Base-by-base conservation (phyloP, 306 rosid species). In the Canavalia ensiformis region DNA sequence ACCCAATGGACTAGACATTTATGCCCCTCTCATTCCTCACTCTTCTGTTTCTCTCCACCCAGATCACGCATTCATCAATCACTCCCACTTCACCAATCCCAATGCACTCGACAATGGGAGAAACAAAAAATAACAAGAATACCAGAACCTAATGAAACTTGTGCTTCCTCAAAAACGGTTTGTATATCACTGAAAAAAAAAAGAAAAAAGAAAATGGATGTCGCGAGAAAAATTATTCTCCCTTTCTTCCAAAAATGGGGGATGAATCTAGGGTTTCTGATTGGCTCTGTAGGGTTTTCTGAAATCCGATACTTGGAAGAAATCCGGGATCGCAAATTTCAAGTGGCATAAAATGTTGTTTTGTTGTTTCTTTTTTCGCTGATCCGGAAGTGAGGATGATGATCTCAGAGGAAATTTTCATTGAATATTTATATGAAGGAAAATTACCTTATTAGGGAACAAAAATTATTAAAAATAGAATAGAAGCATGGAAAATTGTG, bases 1-100 rank as follows among this genome's bases (percentile, higher is more conserved):
- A 60, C 96, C 90, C 89, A 88, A 77, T 79, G 88, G 85, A 82
- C 92, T 80, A 81, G 70, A 25, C 99, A 91, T 95, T 89, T 81
- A 67, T 62, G 74, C 86, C 39, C 79, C 83, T 86, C 90, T 92
- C 92, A 90, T 87, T 69, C 77, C 78, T 59, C 76, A 7, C 81
- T 72, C 69, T 51, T 56, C 62, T 41, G 66, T 57, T 60, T 12
- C 68, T 51, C 34, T 44, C 60, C 45, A 64, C 74, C 59, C 34
- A 50, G 75, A 69, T 69, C 75, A 25, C n/a, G 35, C 65, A 71
- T 52, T 49, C 37, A 60, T 67, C 55, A 77, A 78, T 18, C 25
- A 18, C 25, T 18, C 25, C 41, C 41, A 37, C 41, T 37, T 37
- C 82, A 58, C 47, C 68, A 84, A 85, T 33, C 54, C 59, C 30